Conservation (phyloP, 208 protist genomes). For the Trypanosoma caninum region DNA sequence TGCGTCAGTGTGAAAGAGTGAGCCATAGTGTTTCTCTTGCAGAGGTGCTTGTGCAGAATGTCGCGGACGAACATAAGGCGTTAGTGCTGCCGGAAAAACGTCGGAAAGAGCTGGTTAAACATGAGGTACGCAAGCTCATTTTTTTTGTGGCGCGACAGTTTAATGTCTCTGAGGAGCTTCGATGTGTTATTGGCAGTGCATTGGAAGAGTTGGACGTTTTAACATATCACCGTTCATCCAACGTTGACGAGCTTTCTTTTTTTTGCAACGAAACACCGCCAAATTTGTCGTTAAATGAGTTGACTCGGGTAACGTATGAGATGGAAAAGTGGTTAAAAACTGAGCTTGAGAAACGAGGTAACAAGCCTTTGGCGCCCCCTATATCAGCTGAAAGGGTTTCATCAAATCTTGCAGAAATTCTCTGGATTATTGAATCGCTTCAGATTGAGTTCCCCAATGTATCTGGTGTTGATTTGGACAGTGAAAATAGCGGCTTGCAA, state of each 20-base stretch:
- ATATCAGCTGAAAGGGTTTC: not conserved
- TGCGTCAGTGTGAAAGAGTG: constrained; percentile 4
- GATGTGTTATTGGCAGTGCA: constrained; percentile 6
- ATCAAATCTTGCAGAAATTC: constrained; percentile 21
- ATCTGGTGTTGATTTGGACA: constrained; percentile 3
- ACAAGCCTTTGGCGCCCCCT: too few relatives aligned
- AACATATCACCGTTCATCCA: constrained; percentile 3
- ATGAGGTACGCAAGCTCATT: constrained; percentile 68
- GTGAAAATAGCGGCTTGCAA: not conserved
- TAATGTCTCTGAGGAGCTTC: constrained; percentile 54
- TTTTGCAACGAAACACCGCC: constrained; percentile 3
- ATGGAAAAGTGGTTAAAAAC: constrained; percentile 6
- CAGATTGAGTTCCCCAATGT: not conserved
- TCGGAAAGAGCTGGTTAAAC: constrained; percentile 39
- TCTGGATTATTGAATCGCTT: constrained; percentile 28
- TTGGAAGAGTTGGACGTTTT: constrained; percentile 15
- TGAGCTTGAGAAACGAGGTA: too few relatives aligned
- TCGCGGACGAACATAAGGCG: not conserved
- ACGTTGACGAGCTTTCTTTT: not conserved
- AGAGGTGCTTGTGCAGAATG: constrained; percentile 9
- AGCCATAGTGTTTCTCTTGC: constrained; percentile 7
- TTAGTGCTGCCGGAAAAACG: constrained; percentile 26
- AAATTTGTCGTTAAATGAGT: constrained; percentile 9
- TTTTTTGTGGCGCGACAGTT: constrained; percentile 69
- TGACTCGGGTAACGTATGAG: constrained; percentile 4